Conservation (phyloP, 441 rosid species). For the Euphorbia schlechtendalii region DNA sequence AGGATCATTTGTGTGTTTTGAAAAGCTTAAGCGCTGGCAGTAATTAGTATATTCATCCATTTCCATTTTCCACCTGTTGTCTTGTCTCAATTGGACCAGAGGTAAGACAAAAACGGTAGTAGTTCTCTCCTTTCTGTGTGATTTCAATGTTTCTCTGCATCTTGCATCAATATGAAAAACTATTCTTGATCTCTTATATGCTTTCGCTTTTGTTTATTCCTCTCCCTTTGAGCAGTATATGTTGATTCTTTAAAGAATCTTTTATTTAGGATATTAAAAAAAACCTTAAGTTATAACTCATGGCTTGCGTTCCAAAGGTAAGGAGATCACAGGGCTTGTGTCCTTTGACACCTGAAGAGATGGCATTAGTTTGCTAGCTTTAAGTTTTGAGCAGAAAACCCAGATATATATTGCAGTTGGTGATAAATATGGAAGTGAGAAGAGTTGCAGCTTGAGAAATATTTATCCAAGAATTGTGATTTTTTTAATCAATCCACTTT, state of each 20-base stretch:
- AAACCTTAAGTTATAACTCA: too few species aligned
- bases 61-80: background rate
- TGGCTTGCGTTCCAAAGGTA: too few species aligned
- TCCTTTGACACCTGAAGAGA: slow-evolving; percentile 95
- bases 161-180: background rate
- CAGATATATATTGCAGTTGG: slow-evolving; percentile 97
- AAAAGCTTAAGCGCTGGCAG: background rate
- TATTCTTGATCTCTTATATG: background rate
- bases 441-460: slow-evolving; percentile 69
- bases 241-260: too few species aligned
- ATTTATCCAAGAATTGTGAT: slow-evolving; percentile 90
- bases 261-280: too few species aligned
- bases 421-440: slow-evolving; percentile 86
- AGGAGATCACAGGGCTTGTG: slow-evolving; percentile 86
- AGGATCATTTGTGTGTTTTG: background rate
- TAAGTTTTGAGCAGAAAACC: slow-evolving; percentile 57
- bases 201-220: background rate
- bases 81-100: background rate
- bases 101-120: background rate
- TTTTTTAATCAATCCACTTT: slow-evolving; percentile 17
- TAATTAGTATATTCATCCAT: background rate
- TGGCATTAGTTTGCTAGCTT: slow-evolving; percentile 67
- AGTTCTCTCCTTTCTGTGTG: background rate
- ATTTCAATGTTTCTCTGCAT: background rate
- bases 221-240: background rate